Evolutionary conservation across 1,139 yeast species (phyloP), one percentile per base, ranked within the genome.

Genomic region (Williopsis jadinii): DNA sequence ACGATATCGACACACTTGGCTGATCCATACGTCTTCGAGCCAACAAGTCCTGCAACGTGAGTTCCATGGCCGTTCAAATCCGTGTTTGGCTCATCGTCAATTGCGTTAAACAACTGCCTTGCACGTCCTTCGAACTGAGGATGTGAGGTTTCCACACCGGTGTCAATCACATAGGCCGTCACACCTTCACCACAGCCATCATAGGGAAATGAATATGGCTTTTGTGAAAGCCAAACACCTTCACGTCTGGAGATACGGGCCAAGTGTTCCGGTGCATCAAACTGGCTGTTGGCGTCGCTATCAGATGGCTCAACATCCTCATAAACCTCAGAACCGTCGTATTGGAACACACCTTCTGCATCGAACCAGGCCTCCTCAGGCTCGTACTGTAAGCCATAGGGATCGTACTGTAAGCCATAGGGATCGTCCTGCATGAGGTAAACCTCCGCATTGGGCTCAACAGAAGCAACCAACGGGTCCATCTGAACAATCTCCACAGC

Each of bases 41-140:
- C 96, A 33, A 86, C 73, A 10, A 87, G 61, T 0, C 97, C 96
- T 0, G 96, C 95, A 3, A 87, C 95, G 61, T 88, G 96, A 0
- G 96, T 86, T 2, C 73, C 80, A 56, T 84, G 94, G 0, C 94
- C 94, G 54, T 82, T 79, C 9, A 53, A 47, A 55, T 84, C 94
- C 0, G 64, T 53, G 0, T 82, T 84, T 54, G 80, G 85, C 0
- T 66, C 69, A 32, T 62, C 55, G 9, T 10, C 11, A 1, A 84
- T 77, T 45, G 76, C 73, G 54, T 81, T 87, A n/a, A 58, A 67
- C 0, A 87, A 90, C 39, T 59, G 51, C 2, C 48, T 46, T 0
- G 80, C 87, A 42, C 94, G 66, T 0, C 80, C 81, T 46, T 74
- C 80, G 54, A 84, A 81, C 35, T 84, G 85, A 0, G 78, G 77